Percentiles rank a stretch among this genome's conserved stretches.
phyloP scores from a whole-genome alignment of 1,139 yeast species.

The Meyerozyma athensensis region DNA sequence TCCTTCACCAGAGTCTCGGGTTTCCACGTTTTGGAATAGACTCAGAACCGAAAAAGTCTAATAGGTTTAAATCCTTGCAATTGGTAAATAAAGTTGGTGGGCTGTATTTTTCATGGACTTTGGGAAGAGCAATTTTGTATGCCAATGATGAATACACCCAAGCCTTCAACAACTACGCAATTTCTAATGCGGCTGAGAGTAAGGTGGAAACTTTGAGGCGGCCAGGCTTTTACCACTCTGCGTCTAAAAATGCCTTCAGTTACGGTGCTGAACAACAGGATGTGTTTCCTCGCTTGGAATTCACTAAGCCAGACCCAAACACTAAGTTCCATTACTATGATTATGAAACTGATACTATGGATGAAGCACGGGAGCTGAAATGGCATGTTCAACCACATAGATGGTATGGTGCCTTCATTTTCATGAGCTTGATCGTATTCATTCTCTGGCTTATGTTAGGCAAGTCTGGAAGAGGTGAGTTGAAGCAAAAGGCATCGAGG shows the following conservation, averaged over 20 bases:
- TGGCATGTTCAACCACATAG: slow-evolving; percentile 39
- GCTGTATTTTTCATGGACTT: slow-evolving; percentile 73
- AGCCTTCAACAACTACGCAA: slow-evolving; percentile 30
- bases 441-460: slow-evolving; percentile 50
- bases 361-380: slow-evolving; percentile 27
- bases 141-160: slow-evolving; percentile 42
- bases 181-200: slow-evolving; percentile 18
- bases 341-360: slow-evolving; percentile 27
- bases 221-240: slow-evolving; percentile 47
- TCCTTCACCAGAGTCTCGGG: slow-evolving; percentile 69
- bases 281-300: slow-evolving; percentile 41
- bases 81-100: slow-evolving; percentile 63
- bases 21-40: slow-evolving; percentile 58
- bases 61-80: slow-evolving; percentile 45
- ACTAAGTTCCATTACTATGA: slow-evolving; percentile 23
- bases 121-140: slow-evolving; percentile 74
- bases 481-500: neutral
- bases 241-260: slow-evolving; percentile 42
- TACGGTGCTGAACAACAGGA: slow-evolving; percentile 52
- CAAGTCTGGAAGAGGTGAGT: slow-evolving; percentile 14
- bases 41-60: slow-evolving; percentile 19
- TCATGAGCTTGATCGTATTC: slow-evolving; percentile 36
- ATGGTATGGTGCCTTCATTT: slow-evolving; percentile 50
- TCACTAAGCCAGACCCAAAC: slow-evolving; percentile 20
- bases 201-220: slow-evolving; percentile 5